A percentile compares a stretch with the other conserved stretches of the same genome.
Conservation (phyloP, 441 rosid genomes). For the Erodium texanum region DNA sequence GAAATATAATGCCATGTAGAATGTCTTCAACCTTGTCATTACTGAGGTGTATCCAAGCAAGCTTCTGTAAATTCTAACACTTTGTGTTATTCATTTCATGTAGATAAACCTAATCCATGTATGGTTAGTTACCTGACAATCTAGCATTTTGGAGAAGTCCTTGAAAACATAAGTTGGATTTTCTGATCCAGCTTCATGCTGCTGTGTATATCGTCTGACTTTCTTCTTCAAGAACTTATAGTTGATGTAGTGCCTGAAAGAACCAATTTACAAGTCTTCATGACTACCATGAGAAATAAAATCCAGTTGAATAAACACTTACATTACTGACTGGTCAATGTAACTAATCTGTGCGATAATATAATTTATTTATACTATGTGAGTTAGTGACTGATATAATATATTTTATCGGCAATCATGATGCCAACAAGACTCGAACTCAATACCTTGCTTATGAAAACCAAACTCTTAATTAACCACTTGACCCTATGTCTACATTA, state of each 20-base stretch:
- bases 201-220: conserved; percentile 34
- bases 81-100: background rate
- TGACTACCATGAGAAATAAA: background rate
- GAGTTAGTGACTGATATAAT: too few relatives aligned
- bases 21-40: background rate
- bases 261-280: background rate
- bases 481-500: too few relatives aligned
- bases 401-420: too few relatives aligned
- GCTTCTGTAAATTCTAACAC: background rate
- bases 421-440: too few relatives aligned
- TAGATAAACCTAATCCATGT: background rate
- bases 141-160: conserved; percentile 40
- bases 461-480: too few relatives aligned
- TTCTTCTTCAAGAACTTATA: conserved; percentile 41
- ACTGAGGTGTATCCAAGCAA: background rate
- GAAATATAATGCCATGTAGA: background rate
- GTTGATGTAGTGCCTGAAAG: conserved; percentile 39
- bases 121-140: conserved; percentile 35
- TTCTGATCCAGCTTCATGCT: conserved; percentile 27
- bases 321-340: too few relatives aligned
- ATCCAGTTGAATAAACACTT: too few relatives aligned
- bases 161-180: conserved; percentile 30
- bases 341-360: too few relatives aligned
- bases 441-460: too few relatives aligned
- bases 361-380: too few relatives aligned